Evolutionary conservation across 2,329 filamentous ascomycete species (phyloP).

Genomic region (Lecanicillium sp.): DNA sequence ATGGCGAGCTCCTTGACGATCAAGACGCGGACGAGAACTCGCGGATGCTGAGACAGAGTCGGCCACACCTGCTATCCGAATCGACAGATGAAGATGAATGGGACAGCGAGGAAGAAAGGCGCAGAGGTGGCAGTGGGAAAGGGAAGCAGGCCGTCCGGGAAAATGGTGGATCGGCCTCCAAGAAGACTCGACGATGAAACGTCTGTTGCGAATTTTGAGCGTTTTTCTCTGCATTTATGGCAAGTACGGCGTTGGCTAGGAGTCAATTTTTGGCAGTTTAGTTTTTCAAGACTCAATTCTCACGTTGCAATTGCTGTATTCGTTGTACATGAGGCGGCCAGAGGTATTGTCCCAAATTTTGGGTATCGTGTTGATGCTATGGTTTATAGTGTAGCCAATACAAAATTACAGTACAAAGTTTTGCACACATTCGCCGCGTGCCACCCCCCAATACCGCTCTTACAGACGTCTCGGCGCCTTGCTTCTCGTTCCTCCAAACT

Average conservation of each 20-base stretch:
- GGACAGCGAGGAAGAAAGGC: slow-evolving; percentile 38
- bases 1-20: slow-evolving; percentile 59
- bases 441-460: slow-evolving; percentile 6
- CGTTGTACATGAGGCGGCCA: slow-evolving; percentile 1
- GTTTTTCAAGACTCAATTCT: no score
- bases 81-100: slow-evolving; percentile 26
- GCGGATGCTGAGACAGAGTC: slow-evolving; percentile 46
- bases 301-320: slow-evolving; percentile 1
- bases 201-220: not conserved
- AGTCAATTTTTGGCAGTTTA: not conserved
- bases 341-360: not conserved
- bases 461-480: slow-evolving; percentile 72
- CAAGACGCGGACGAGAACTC: slow-evolving; percentile 47
- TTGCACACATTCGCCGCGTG: slow-evolving; percentile 6
- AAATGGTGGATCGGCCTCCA: slow-evolving; percentile 45
- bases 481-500: slow-evolving; percentile 92
- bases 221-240: not conserved
- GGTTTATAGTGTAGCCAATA: not conserved
- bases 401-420: no score
- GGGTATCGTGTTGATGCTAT: not conserved
- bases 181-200: slow-evolving; percentile 35
- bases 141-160: slow-evolving; percentile 40
- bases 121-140: slow-evolving; percentile 31
- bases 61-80: slow-evolving; percentile 21
- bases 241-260: not conserved